Percentiles rank a stretch among this genome's conserved stretches.
Evolutionary conservation across 495 filamentous ascomycete species (phyloP).

Genomic region (Parmelia sp.): DNA sequence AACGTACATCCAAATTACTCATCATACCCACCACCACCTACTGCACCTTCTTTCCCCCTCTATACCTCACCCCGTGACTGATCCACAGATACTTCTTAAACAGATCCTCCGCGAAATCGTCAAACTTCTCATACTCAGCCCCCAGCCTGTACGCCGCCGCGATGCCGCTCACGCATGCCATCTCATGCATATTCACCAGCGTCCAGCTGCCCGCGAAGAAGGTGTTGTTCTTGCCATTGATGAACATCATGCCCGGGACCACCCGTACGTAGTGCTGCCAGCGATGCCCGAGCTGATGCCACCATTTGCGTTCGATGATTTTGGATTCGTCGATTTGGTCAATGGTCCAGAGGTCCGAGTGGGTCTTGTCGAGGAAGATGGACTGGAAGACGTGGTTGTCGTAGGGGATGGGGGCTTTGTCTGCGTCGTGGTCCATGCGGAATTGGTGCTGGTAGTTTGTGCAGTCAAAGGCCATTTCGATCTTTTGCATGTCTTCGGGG

Average conservation of each 20-base stretch:
- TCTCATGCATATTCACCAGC: conserved; percentile 79
- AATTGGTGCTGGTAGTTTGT: conserved; percentile 83
- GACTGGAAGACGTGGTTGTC: conserved; percentile 73
- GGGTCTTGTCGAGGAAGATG: conserved; percentile 68
- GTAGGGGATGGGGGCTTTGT: conserved; percentile 37
- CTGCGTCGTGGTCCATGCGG: conserved; percentile 41
- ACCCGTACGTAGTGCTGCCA: conserved; percentile 77
- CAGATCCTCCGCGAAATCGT: conserved; percentile 54
- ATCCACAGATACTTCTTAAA: conserved; percentile 50
- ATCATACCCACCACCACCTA: neutral
- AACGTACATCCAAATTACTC: neutral
- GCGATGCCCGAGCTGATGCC: conserved; percentile 78
- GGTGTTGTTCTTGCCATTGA: conserved; percentile 65
- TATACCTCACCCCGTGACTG: conserved; percentile 46
- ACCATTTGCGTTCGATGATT: conserved; percentile 70
- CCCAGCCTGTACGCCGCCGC: conserved; percentile 74
- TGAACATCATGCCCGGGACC: conserved; percentile 71
- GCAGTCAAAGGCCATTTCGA: conserved; percentile 86
- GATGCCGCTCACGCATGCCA: conserved; percentile 70
- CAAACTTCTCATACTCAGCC: conserved; percentile 62
- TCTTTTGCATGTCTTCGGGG: conserved; percentile 53
- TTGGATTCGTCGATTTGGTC: conserved; percentile 62
- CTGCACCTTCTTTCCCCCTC: conserved; percentile 32
- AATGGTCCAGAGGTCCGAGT: conserved; percentile 61
- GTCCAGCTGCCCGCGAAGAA: conserved; percentile 72